Percentiles rank a stretch among this genome's conserved stretches.
These are phyloP conservation scores for Pythium brachiatum DNA, from an alignment of 352 stramenopile species.

Conservation along the genomic window DNA sequence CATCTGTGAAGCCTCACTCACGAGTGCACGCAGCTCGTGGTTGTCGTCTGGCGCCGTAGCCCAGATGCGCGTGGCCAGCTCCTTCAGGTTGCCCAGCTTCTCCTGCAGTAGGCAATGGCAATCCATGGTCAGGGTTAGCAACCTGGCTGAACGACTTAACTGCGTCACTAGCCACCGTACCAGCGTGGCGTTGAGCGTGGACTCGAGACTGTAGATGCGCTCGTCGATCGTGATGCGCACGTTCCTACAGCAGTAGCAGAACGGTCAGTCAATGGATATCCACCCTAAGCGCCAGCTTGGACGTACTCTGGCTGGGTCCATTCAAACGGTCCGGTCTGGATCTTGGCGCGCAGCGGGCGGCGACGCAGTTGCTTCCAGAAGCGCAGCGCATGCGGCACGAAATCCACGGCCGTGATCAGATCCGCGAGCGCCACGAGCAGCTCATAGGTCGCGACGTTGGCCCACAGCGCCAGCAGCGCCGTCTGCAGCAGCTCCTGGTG, in stretches of 20 bases:
- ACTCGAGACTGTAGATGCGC: slow-evolving; percentile 58
- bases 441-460: slow-evolving; percentile 55
- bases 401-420: slow-evolving; percentile 62
- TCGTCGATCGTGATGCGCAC: slow-evolving; percentile 55
- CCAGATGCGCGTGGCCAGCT: slow-evolving; percentile 37
- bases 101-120: slow-evolving; percentile 24
- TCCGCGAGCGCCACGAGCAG: slow-evolving; percentile 58
- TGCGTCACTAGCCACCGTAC: slow-evolving; percentile 23
- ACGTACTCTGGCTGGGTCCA: slow-evolving; percentile 55
- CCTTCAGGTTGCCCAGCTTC: slow-evolving; percentile 73
- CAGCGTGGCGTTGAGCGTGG: slow-evolving; percentile 64
- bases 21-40: slow-evolving; percentile 33
- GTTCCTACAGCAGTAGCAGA: slow-evolving; percentile 23
- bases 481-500: slow-evolving; percentile 35
- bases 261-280: neutral
- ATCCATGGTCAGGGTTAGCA: neutral
- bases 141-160: neutral
- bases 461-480: slow-evolving; percentile 52
- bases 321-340: slow-evolving; percentile 57
- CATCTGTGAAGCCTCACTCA: slow-evolving; percentile 44
- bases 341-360: slow-evolving; percentile 40
- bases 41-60: slow-evolving; percentile 25
- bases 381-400: slow-evolving; percentile 56
- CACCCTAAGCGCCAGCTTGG: neutral
- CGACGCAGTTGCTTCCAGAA: slow-evolving; percentile 70